Base-by-base conservation (phyloP, 306 rosid species). In the Trifolium repens region DNA sequence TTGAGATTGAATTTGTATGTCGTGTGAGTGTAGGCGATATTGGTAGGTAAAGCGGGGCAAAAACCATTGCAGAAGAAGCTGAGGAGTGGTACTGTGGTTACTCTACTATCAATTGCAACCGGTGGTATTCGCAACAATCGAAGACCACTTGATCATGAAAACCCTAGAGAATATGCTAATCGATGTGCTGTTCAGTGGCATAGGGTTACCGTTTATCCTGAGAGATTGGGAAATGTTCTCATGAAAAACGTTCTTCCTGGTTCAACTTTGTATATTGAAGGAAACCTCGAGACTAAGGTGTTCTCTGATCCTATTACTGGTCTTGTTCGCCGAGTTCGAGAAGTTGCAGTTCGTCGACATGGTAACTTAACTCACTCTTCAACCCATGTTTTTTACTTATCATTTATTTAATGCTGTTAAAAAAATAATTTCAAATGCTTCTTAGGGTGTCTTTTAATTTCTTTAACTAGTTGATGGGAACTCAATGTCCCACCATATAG, bases 81-180 rank as follows among this genome's bases (percentile, higher is more conserved):
- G 50, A 89, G 12, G 75, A 90, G 83, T 58, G 97, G 97, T 9
- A 46, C 35, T 14, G 78, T 61, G 14, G 85, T 94, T 80, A 94
- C 97, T 24, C 54, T 86, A 50, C 67, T 94, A 1, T 88, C 97
- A 0, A 8, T 94, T 0, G 99, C 97, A 34, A 94, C 97, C 0
- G 99, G 99, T 14, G 97, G 99, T 44, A 90, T 94, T 80, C 96
- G 92, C 15, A 92, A 84, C 77, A 89, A 92, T 71, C 84, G 97
- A 44, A 87, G 97, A 84, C 99, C 99, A 0, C 81, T 88, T 34
- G 86, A 82, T 9, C 78, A 82, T 2, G 99, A 94, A 87, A 86
- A 69, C 40, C 99, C 97, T 1, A 70, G 62, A 16, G 96, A 94
- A 73, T 94, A 86, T 49, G 97, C 99, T 0, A 88, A 89, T 54